phyloP scores from a whole-genome alignment of 2,329 filamentous ascomycete genomes.

The Exophiala xenobiotica region DNA sequence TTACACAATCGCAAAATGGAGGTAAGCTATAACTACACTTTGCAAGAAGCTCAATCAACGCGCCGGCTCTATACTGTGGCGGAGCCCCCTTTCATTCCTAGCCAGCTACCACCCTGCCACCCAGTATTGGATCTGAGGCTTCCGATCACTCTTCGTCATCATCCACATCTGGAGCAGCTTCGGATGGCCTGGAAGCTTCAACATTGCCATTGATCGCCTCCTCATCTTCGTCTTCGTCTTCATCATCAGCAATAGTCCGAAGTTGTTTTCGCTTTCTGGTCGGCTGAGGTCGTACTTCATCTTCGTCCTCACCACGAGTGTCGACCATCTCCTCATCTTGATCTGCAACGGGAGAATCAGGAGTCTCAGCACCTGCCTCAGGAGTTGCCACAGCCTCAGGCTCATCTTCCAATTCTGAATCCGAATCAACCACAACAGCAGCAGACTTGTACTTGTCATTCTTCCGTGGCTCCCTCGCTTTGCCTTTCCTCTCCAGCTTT shows the following conservation, averaged over 20 bases:
- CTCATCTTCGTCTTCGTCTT: constrained; percentile 32
- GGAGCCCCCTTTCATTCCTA: too few relatives aligned
- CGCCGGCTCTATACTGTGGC: too few relatives aligned
- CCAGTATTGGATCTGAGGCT: too few relatives aligned
- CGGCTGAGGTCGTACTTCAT: constrained; percentile 21
- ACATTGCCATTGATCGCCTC: constrained; percentile 10
- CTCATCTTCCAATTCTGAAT: constrained; percentile 54
- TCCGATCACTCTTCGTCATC: too few relatives aligned
- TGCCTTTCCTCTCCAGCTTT: constrained; percentile 56
- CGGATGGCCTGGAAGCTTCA: constrained; percentile 1
- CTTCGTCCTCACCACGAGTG: constrained; percentile 21
- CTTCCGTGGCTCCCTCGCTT: constrained; percentile 34
- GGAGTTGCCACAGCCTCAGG: constrained; percentile 24
- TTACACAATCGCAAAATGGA: too few relatives aligned
- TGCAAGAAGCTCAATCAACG: too few relatives aligned
- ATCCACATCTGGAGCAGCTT: too few relatives aligned
- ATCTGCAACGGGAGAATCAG: constrained; percentile 17
- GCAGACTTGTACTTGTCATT: constrained; percentile 76
- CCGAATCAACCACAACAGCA: constrained; percentile 78
- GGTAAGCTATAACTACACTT: too few relatives aligned
- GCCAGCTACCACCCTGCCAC: too few relatives aligned
- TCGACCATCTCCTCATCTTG: constrained; percentile 21
- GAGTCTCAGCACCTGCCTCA: constrained; percentile 20
- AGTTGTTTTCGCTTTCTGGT: constrained; percentile 30
- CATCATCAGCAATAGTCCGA: constrained; percentile 31